Base-by-base conservation (phyloP, 441 rosid genomes). In the Erodium moschatum region DNA sequence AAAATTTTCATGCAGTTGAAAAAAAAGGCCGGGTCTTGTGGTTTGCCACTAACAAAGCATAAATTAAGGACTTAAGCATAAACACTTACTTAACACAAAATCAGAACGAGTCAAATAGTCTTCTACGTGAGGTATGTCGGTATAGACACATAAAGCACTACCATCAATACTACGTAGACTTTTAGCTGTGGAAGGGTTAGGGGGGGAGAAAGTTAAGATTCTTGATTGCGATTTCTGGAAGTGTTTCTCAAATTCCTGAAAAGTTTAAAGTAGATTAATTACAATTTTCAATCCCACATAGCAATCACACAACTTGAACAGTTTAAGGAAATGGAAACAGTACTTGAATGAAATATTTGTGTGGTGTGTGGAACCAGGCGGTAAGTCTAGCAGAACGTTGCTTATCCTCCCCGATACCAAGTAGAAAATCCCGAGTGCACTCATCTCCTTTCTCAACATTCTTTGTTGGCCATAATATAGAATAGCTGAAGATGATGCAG, bases 361-460 rank as follows among this genome's bases (percentile, higher is more conserved):
- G 81, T 29, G 96, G 98, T 38, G 97, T 87, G 13, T 83, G 82
- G 77, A 93, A 93, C 89, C 91, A 91, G 69, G 97, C 97, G 19
- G 93, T 89, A 69, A 93, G 89, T 79, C 98, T 83, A 66, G 96
- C 87, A 67, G 98, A 93, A 29, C 93, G 90, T 46, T 91, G 98
- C 76, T 88, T 89, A 75, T 87, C 96, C 81, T 93, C 97, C 20
- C 90, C 90, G 72, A 93, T 87, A 72, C 97, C 97, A 77, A 75
- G 77, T 50, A 91, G 88, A 75, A 81, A 93, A 86, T 93, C 96
- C 70, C 93, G 91, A 68, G 85, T 85, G 83, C 97, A 87, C 79
- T 93, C 97, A 29, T 89, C 89, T 62, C 87, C 87, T 81, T 80
- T 71, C 58, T 76, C 77, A 76, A 81, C 75, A 79, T 76, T 71